These are phyloP conservation scores for Cytospora schulzeri DNA, from an alignment of 2,329 filamentous ascomycete genomes.

Conservation along the genomic window DNA sequence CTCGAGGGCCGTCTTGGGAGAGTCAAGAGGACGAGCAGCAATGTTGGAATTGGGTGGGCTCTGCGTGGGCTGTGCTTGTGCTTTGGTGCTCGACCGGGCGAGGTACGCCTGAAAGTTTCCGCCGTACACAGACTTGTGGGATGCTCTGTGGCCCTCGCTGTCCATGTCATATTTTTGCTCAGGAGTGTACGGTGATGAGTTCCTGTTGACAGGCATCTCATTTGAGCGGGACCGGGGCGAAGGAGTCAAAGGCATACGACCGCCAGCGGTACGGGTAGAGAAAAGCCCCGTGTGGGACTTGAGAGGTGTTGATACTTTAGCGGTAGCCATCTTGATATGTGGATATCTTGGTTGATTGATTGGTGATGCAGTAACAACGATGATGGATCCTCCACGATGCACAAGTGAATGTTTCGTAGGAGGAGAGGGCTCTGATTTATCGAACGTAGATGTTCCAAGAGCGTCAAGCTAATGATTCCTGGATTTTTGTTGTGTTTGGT, in stretches of 20 bases:
- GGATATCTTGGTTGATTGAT: conserved; percentile 29
- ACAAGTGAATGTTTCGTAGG: conserved; percentile 49
- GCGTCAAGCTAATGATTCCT: conserved; percentile 63
- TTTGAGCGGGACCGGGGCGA: conserved; percentile 72
- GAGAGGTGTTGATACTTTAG: conserved; percentile 82
- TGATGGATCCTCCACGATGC: conserved; percentile 47
- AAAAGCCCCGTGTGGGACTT: conserved; percentile 96
- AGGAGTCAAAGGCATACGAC: conserved; percentile 90
- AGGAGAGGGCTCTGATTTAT: conserved; percentile 43
- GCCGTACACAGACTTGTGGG: conserved; percentile 74
- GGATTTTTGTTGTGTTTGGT: conserved; percentile 44
- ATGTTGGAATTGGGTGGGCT: conserved; percentile 98
- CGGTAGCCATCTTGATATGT: conserved; percentile 71
- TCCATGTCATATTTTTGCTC: conserved; percentile 58
- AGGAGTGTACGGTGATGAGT: conserved; percentile 78
- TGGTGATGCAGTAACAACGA: conserved; percentile 38
- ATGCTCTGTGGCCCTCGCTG: conserved; percentile 52
- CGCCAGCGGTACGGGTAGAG: conserved; percentile 88
- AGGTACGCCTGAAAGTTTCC: conserved; percentile 81
- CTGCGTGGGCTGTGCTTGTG: conserved; percentile 71
- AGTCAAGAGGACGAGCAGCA: conserved; percentile 65
- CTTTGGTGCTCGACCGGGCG: conserved; percentile 65
- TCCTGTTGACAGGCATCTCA: conserved; percentile 52
- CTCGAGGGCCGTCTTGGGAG: conserved; percentile 81
- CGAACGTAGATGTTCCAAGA: conserved; percentile 56